Base-by-base conservation (phyloP, 2,329 filamentous ascomycete genomes). In the Pestalotiopsis sp. region DNA sequence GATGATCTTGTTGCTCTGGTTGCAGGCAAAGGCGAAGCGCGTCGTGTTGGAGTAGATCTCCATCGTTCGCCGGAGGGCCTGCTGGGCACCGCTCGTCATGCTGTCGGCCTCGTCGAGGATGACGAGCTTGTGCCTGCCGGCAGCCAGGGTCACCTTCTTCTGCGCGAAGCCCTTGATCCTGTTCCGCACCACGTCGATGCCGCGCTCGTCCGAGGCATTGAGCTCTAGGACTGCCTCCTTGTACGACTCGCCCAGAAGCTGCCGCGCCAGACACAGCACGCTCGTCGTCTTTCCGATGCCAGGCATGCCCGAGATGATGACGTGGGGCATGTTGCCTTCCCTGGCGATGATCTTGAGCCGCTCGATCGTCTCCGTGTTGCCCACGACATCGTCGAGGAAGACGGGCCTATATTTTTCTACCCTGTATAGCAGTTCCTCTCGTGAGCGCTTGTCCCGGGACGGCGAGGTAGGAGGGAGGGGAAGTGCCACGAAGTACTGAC, bases 221-320 rank as follows among this genome's bases (percentile, higher is more conserved):
- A 99, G 87, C 80, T 99, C 96, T 70, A 99, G 83, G 2, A 99
- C 96, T 0, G 96, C 96, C 84, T 99, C 96, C 82, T 98, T 98
- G 86, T 98, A 99, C 38, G 93, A 88, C 77, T 97, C 93, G 9
- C 96, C 96, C 2, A 99, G 86, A 70, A 99, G 83, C 79, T 98
- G 95, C 69, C 95, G 89, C 20, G 96, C 96, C 61, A 99, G 89
- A 79, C 96, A 98, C 70, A 98, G 85, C 68, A 99, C 91, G 68
- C 94, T 97, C 0, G 96, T 98, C 4, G 96, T 99, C 85, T 99
- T 99, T 81, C 96, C 96, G 77, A 98, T 99, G 78, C 96, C 96
- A 23, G 96, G 96, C 94, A 97, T 98, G 70, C 96, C 96, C n/a
- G 94, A 97, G 77, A 99, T 98, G 82, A 99, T 98, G 77, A 99